A percentile compares a stretch with the other conserved stretches of the same genome.
Evolutionary conservation across 164 flowering plant genomes (phyloP).

Genomic region (Brasenia schreberi): DNA sequence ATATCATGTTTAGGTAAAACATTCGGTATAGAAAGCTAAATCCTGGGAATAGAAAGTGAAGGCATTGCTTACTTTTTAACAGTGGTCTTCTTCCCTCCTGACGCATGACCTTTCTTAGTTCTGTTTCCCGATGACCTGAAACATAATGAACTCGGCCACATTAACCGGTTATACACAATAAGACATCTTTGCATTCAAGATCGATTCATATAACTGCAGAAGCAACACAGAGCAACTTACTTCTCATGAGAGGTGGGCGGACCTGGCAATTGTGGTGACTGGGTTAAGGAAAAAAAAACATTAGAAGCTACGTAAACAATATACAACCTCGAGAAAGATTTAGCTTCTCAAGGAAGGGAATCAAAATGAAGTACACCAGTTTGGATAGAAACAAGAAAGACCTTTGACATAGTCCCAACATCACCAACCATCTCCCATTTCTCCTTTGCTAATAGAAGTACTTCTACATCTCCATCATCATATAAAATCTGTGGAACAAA

Average conservation of each 20-base stretch:
- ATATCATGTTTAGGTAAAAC: not conserved
- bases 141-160: not conserved
- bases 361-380: not conserved
- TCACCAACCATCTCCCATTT: slow-evolving; percentile 65
- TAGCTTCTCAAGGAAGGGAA: not conserved
- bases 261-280: not conserved
- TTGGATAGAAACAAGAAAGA: not conserved
- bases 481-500: slow-evolving; percentile 40
- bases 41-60: not conserved
- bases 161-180: not conserved
- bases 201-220: not conserved
- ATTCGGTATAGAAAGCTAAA: not conserved
- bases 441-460: slow-evolving; percentile 63
- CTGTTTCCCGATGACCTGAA: not conserved
- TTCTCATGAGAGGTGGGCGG: not conserved
- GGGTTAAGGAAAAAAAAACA: not conserved
- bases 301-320: not conserved
- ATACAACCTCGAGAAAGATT: not conserved
- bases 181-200: not conserved
- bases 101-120: not conserved
- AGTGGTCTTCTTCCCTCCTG: not conserved
- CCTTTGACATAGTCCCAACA: slow-evolving; percentile 4
- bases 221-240: not conserved
- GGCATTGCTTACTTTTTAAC: not conserved
- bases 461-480: slow-evolving; percentile 93